Conservation (phyloP, 73 alveolate genomes). For the Tetrahymena thermophila region DNA sequence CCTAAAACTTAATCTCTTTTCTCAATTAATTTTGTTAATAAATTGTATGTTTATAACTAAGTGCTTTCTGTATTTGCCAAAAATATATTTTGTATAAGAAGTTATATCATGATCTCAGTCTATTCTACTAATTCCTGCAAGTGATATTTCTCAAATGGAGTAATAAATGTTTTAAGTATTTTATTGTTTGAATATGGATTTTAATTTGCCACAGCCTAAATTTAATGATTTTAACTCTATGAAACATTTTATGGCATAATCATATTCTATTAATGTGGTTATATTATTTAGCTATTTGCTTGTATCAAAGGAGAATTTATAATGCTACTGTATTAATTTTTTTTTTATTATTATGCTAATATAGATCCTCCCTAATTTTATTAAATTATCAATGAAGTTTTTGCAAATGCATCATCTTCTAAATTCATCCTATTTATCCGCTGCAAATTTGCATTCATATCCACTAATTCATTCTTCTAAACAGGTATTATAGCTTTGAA, state of each 20-base stretch:
- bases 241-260: neutral
- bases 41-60: neutral
- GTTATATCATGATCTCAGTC: neutral
- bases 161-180: neutral
- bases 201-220: neutral
- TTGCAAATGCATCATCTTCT: neutral
- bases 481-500: neutral
- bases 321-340: neutral
- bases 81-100: neutral
- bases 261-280: neutral
- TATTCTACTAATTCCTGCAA: neutral
- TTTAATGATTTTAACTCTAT: neutral
- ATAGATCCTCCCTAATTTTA: neutral
- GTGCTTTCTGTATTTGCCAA: neutral
- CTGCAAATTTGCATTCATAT: neutral
- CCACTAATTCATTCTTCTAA: neutral
- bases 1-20: neutral
- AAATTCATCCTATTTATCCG: neutral
- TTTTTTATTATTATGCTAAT: neutral
- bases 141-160: neutral
- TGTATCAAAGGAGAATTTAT: neutral
- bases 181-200: neutral
- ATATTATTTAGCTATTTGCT: neutral
- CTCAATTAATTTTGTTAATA: neutral
- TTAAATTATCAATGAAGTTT: neutral